These are phyloP conservation scores for Solanum sitiens DNA, from an alignment of 257 asterid genomes.

Conservation along the genomic window DNA sequence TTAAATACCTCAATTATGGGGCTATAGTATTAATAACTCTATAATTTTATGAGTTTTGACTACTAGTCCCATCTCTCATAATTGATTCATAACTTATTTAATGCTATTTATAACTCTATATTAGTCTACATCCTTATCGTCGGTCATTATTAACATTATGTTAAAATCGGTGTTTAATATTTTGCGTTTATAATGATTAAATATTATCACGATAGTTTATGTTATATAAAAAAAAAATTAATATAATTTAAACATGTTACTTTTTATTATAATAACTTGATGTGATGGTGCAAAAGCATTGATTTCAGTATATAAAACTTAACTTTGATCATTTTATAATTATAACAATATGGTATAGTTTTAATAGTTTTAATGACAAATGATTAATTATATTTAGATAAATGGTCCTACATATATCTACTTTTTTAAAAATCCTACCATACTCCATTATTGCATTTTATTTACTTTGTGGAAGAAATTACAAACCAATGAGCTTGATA, in stretches of 20 bases:
- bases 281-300: neutral
- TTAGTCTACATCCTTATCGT: constrained; percentile 17
- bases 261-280: neutral
- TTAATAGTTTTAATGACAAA: neutral
- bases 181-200: neutral
- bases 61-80: neutral
- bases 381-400: neutral
- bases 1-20: neutral
- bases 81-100: constrained; percentile 12
- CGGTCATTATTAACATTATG: constrained; percentile 13
- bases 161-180: neutral
- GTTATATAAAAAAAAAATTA: no score
- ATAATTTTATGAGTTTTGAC: neutral
- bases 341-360: neutral
- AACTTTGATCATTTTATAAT: neutral
- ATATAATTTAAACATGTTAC: no score
- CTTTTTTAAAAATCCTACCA: neutral
- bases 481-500: neutral
- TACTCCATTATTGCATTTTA: neutral
- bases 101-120: constrained; percentile 23
- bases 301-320: neutral
- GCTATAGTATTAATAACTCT: neutral
- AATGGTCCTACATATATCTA: neutral
- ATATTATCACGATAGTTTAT: neutral
- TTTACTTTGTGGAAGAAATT: neutral